phyloP scores from a whole-genome alignment of 2,329 filamentous ascomycete species.

The Juglanconis sp. region DNA sequence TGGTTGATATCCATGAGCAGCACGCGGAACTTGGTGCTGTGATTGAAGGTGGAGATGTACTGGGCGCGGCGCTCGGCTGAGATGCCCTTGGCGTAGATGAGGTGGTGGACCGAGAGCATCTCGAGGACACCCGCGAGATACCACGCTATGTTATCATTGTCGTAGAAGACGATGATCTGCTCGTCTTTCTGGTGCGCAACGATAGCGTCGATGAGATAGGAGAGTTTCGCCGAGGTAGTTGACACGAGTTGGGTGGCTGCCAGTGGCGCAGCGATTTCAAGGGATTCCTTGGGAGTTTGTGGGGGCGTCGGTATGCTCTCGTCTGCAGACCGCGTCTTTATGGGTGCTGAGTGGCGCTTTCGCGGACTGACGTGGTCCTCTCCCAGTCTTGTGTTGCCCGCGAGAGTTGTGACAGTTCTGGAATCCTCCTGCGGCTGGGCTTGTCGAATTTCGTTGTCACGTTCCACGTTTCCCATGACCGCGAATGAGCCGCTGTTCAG shows the following conservation, averaged over 20 bases:
- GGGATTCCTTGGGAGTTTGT: slow-evolving; percentile 7
- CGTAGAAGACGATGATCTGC: slow-evolving; percentile 92
- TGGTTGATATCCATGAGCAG: slow-evolving; percentile 89
- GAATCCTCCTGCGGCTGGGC: slow-evolving; percentile 2
- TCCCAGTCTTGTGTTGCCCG: slow-evolving; percentile 43
- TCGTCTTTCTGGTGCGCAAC: slow-evolving; percentile 65
- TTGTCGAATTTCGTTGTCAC: slow-evolving; percentile 29
- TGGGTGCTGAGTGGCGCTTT: slow-evolving; percentile 31
- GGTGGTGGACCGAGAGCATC: slow-evolving; percentile 58
- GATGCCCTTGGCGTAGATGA: slow-evolving; percentile 67
- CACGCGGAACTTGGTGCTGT: slow-evolving; percentile 65
- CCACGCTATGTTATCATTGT: slow-evolving; percentile 80
- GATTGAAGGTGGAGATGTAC: slow-evolving; percentile 77
- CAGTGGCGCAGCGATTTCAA: slow-evolving; percentile 45
- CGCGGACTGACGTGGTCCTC: slow-evolving; percentile 30
- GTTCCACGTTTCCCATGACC: slow-evolving; percentile 35
- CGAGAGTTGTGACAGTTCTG: slow-evolving; percentile 26
- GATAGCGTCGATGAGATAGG: slow-evolving; percentile 76
- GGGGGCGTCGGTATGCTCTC: slow-evolving; percentile 22
- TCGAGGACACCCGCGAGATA: slow-evolving; percentile 84
- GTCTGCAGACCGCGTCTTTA: slow-evolving; percentile 22
- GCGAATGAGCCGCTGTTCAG: slow-evolving; percentile 44
- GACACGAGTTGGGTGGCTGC: slow-evolving; percentile 64
- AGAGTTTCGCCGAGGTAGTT: slow-evolving; percentile 82
- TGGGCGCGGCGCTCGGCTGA: slow-evolving; percentile 61